These are phyloP conservation scores for Globisporangium cylindrosporum DNA, from an alignment of 352 stramenopile genomes.

Conservation along the genomic window DNA sequence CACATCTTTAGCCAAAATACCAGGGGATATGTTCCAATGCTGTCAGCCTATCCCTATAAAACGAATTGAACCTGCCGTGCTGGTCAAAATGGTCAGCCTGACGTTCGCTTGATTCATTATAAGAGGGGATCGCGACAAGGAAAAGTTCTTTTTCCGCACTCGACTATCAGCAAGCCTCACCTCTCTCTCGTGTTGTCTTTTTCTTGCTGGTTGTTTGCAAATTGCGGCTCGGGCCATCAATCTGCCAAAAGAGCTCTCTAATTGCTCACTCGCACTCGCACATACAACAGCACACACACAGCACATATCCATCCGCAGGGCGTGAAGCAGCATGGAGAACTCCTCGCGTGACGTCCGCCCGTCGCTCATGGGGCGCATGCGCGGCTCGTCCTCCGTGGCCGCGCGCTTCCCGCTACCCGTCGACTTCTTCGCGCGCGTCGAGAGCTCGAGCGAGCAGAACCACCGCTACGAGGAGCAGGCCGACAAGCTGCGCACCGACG, in stretches of 20 bases:
- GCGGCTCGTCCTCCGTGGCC: slow-evolving; percentile 16
- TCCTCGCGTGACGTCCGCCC: slow-evolving; percentile 24
- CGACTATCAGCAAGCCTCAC: neutral
- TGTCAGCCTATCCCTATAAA: too few species aligned
- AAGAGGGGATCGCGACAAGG: too few species aligned
- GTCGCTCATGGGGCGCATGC: slow-evolving; percentile 38
- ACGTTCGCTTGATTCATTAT: too few species aligned
- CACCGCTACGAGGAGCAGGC: slow-evolving; percentile 30
- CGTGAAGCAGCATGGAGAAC: slow-evolving; percentile 25
- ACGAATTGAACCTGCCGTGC: too few species aligned
- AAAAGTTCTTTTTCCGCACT: neutral
- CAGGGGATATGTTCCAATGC: too few species aligned
- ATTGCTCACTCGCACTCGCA: neutral
- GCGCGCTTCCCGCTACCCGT: slow-evolving; percentile 39
- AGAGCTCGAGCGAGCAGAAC: slow-evolving; percentile 40
- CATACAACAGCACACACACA: neutral
- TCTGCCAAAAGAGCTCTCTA: slow-evolving; percentile 1
- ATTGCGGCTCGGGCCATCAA: neutral
- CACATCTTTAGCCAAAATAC: too few species aligned
- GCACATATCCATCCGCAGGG: neutral
- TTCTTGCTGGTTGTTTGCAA: neutral
- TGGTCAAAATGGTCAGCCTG: too few species aligned
- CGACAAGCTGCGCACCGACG: slow-evolving; percentile 34
- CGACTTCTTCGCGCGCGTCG: slow-evolving; percentile 44
- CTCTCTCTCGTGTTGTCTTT: neutral